These are phyloP conservation scores for Podila horticola DNA, from an alignment of 192 early-diverging fungal species.

Conservation along the genomic window DNA sequence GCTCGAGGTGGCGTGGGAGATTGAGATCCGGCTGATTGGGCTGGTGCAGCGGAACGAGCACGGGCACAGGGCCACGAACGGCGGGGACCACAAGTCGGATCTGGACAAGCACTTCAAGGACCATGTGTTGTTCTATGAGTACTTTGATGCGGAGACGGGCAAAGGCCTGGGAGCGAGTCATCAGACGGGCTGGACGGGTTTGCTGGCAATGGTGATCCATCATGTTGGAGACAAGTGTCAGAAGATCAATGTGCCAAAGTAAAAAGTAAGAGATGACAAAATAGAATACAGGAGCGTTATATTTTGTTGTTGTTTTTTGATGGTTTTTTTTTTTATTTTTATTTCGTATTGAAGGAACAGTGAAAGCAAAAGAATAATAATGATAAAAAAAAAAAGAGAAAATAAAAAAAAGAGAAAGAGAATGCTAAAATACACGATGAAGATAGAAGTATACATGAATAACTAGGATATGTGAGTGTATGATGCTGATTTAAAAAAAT, in stretches of 20 bases:
- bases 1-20: slow-evolving; percentile 40
- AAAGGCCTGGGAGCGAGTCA: slow-evolving; percentile 63
- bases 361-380: not conserved
- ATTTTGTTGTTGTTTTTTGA: too few relatives aligned
- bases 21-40: slow-evolving; percentile 25
- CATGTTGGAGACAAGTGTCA: slow-evolving; percentile 45
- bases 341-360: not conserved
- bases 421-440: not conserved
- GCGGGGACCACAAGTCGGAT: slow-evolving; percentile 48
- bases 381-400: not conserved
- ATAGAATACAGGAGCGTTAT: too few relatives aligned
- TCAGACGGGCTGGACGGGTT: slow-evolving; percentile 67
- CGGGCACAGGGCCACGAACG: slow-evolving; percentile 55
- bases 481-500: not conserved
- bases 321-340: too few relatives aligned
- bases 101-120: slow-evolving; percentile 58
- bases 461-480: too few relatives aligned
- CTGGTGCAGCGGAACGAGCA: slow-evolving; percentile 40
- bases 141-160: slow-evolving; percentile 62
- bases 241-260: not conserved
- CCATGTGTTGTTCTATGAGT: slow-evolving; percentile 61
- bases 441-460: not conserved
- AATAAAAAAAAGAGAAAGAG: not conserved
- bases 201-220: slow-evolving; percentile 54
- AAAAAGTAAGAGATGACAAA: too few relatives aligned